Conservation (phyloP, 2,329 filamentous ascomycete genomes). For the Phialophora chinensis region DNA sequence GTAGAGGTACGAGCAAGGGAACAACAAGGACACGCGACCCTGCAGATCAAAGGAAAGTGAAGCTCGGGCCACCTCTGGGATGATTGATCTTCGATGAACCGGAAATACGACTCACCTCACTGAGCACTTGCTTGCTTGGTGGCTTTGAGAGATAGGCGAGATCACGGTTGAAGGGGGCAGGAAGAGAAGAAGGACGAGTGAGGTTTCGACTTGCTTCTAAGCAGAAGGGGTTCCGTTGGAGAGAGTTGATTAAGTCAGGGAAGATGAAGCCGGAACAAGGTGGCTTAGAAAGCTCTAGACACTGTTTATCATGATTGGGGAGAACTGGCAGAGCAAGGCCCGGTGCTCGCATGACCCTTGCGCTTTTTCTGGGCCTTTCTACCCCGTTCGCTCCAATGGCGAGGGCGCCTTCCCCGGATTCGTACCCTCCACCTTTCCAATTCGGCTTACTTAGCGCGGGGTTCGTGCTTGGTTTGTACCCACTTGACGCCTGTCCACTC, state of each 20-base stretch:
- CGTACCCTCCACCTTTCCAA: slow-evolving; percentile 8
- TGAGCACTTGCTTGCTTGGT: slow-evolving; percentile 15
- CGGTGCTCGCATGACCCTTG: slow-evolving; percentile 34
- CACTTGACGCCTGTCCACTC: slow-evolving; percentile 12
- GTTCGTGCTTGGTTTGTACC: slow-evolving; percentile 15
- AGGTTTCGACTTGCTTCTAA: slow-evolving; percentile 30
- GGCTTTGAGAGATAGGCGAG: slow-evolving; percentile 5
- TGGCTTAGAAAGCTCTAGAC: slow-evolving; percentile 25
- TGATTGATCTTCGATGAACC: slow-evolving; percentile 19
- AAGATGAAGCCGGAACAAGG: slow-evolving; percentile 7
- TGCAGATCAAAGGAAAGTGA: slow-evolving; percentile 27
- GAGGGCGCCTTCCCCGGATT: slow-evolving; percentile 36
- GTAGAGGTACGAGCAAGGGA: slow-evolving; percentile 22
- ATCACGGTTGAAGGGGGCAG: neutral
- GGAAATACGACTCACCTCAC: slow-evolving; percentile 28
- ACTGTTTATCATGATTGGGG: slow-evolving; percentile 17
- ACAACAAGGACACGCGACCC: slow-evolving; percentile 32
- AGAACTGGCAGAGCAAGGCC: slow-evolving; percentile 9
- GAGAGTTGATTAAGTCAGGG: slow-evolving; percentile 15
- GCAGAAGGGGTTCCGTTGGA: slow-evolving; percentile 13
- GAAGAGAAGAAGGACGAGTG: slow-evolving; percentile 9
- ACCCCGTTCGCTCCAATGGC: slow-evolving; percentile 28
- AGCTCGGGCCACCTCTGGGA: slow-evolving; percentile 35
- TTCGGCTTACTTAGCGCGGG: slow-evolving; percentile 30
- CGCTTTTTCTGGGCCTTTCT: slow-evolving; percentile 29